Evolutionary conservation across 257 asterid species (phyloP).

Genomic region (Knoxia roxburghii): DNA sequence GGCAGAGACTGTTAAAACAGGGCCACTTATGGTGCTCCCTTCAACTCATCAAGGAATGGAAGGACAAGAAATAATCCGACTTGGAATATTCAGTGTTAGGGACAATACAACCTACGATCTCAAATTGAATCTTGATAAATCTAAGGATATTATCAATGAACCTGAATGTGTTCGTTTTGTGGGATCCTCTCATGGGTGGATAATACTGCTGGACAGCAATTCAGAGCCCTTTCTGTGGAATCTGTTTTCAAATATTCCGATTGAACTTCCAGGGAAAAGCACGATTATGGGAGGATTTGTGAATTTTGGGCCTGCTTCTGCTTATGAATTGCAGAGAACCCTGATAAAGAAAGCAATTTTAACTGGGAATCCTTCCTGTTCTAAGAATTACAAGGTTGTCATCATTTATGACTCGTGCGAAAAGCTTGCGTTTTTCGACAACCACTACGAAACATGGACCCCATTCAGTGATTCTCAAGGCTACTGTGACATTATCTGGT

Average conservation of each 20-base stretch:
- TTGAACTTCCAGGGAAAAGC: background rate
- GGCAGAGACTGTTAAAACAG: background rate
- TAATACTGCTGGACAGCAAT: background rate
- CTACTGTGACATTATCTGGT: background rate
- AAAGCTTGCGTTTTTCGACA: background rate
- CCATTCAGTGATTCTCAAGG: background rate
- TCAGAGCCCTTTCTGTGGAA: background rate
- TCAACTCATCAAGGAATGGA: background rate
- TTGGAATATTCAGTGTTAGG: background rate
- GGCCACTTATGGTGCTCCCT: conserved; percentile 10
- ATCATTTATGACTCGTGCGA: background rate
- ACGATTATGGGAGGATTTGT: background rate
- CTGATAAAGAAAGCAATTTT: conserved; percentile 2
- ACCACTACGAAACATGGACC: background rate
- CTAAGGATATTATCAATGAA: background rate
- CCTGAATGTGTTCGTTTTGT: background rate
- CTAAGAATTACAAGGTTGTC: background rate
- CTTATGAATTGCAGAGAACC: background rate
- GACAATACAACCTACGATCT: background rate
- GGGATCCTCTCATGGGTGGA: conserved; percentile 16
- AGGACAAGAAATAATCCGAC: background rate
- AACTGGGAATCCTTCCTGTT: background rate
- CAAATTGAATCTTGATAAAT: background rate
- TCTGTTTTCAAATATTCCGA: background rate
- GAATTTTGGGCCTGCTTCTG: background rate